Percentiles rank a stretch among this genome's conserved stretches.
These are phyloP conservation scores for Epichloe sp. DNA, from an alignment of 2,329 filamentous ascomycete species.

Conservation along the genomic window DNA sequence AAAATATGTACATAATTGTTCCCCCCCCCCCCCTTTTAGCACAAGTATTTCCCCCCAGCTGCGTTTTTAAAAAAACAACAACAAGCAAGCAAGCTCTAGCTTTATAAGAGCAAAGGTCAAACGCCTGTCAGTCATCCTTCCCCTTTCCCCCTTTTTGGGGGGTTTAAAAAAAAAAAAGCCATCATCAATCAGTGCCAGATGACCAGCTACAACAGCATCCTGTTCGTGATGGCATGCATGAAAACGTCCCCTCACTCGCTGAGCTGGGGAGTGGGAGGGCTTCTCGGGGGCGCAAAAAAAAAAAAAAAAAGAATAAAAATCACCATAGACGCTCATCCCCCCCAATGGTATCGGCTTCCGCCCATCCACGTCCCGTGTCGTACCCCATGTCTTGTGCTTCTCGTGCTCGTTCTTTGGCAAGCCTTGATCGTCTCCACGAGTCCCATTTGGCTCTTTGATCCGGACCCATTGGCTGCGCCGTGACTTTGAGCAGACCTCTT, in stretches of 20 bases:
- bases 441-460: conserved; percentile 31
- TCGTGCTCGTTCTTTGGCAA: conserved; percentile 26
- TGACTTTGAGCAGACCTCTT: conserved; percentile 25
- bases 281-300: background rate
- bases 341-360: conserved; percentile 15
- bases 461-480: conserved; percentile 21
- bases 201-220: too few species aligned
- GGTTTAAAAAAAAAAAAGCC: background rate
- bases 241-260: background rate
- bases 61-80: too few species aligned
- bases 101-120: too few species aligned
- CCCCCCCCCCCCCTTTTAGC: background rate
- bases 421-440: conserved; percentile 29
- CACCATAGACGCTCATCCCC: conserved; percentile 14
- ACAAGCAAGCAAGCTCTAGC: too few species aligned
- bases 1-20: background rate
- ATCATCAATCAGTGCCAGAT: background rate
- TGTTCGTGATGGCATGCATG: background rate
- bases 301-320: background rate
- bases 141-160: too few species aligned
- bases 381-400: conserved; percentile 29
- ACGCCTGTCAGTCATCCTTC: too few species aligned
- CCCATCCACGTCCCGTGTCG: conserved; percentile 17
- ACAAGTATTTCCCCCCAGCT: background rate
- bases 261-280: background rate